Percentiles rank a stretch among this genome's conserved stretches.
Conservation (phyloP, 2,329 filamentous ascomycete species). For the Verticillium nonalfalfae region DNA sequence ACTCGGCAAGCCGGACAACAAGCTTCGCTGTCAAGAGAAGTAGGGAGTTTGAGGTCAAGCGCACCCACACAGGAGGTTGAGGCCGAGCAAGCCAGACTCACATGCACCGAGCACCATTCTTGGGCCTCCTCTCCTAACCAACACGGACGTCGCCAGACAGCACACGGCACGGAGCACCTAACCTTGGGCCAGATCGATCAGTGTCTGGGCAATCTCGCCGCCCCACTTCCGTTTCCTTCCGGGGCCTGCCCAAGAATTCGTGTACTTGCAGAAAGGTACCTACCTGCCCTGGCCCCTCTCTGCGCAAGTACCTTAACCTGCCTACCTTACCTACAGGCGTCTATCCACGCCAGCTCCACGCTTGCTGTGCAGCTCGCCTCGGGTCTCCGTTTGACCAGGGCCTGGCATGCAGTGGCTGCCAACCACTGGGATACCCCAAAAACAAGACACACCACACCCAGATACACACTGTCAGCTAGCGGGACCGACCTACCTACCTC, state of each 20-base stretch:
- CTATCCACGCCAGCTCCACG: background rate
- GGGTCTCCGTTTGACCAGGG: background rate
- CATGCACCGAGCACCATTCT: background rate
- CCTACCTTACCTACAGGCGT: background rate
- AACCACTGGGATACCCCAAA: background rate
- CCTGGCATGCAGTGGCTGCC: background rate
- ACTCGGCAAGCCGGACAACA: background rate
- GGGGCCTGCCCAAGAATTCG: background rate
- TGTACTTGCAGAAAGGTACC: background rate
- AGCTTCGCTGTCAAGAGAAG: background rate
- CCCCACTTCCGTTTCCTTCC: background rate
- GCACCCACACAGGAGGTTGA: background rate
- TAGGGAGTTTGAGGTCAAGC: background rate
- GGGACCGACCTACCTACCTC: no score
- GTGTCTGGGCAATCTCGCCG: background rate
- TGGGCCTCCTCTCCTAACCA: background rate
- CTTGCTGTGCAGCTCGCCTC: background rate
- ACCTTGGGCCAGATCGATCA: background rate
- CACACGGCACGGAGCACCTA: background rate
- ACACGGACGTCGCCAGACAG: background rate
- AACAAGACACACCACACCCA: background rate
- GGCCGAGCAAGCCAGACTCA: background rate
- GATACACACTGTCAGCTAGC: background rate
- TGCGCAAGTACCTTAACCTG: no score
- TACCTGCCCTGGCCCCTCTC: background rate